Conservation (phyloP, 2,329 filamentous ascomycete genomes). For the Alternaria ventricosa region DNA sequence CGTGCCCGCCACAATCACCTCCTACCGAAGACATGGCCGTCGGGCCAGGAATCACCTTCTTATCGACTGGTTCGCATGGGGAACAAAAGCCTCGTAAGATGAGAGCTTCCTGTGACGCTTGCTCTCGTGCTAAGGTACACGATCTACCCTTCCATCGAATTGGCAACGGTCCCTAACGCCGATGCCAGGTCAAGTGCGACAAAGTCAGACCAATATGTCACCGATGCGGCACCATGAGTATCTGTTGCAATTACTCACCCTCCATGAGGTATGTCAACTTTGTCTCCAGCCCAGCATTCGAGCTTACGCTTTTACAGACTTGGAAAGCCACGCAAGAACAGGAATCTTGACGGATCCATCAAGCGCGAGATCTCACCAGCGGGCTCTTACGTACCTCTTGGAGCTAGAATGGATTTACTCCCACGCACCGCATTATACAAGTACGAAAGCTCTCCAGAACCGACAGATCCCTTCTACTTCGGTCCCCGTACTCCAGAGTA, state of each 20-base stretch:
- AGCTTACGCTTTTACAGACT: slow-evolving; percentile 34
- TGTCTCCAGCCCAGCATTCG: not conserved
- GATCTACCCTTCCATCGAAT: not conserved
- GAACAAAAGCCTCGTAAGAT: slow-evolving; percentile 46
- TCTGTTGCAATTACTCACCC: slow-evolving; percentile 50
- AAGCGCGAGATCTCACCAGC: slow-evolving; percentile 44
- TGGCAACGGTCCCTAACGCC: slow-evolving; percentile 4
- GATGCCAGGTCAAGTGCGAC: slow-evolving; percentile 43
- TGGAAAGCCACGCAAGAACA: slow-evolving; percentile 47
- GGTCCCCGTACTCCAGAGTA: slow-evolving; percentile 45
- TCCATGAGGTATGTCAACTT: slow-evolving; percentile 45
- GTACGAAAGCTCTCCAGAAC: slow-evolving; percentile 46
- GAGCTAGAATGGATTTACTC: slow-evolving; percentile 39
- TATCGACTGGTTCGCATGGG: slow-evolving; percentile 29
- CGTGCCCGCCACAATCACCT: slow-evolving; percentile 31
- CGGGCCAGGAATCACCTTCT: slow-evolving; percentile 24
- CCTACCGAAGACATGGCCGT: slow-evolving; percentile 33
- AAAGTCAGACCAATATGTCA: slow-evolving; percentile 48
- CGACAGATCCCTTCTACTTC: slow-evolving; percentile 44
- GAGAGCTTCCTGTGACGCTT: slow-evolving; percentile 48
- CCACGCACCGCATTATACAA: slow-evolving; percentile 39
- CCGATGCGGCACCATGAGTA: slow-evolving; percentile 45
- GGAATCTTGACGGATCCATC: slow-evolving; percentile 45
- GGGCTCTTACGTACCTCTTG: slow-evolving; percentile 39
- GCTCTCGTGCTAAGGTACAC: slow-evolving; percentile 45